phyloP scores from a whole-genome alignment of 495 filamentous ascomycete species.

The Penicillium herquei region DNA sequence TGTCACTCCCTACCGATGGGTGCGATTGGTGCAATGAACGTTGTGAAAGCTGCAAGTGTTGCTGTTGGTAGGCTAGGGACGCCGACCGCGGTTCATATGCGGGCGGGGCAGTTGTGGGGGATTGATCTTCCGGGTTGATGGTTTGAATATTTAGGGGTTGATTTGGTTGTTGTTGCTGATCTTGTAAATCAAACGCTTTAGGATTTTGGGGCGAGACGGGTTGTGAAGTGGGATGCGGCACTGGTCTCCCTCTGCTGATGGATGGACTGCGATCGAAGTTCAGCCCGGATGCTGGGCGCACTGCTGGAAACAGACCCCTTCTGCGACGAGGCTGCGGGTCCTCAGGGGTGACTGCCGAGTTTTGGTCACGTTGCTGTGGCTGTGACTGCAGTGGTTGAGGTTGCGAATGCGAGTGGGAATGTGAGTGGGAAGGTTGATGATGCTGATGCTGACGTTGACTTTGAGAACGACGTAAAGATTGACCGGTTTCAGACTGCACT shows the following conservation, averaged over 20 bases:
- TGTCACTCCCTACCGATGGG: slow-evolving; percentile 2
- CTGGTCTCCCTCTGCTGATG: slow-evolving; percentile 18
- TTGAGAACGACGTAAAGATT: slow-evolving; percentile 26
- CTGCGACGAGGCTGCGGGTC: slow-evolving; percentile 19
- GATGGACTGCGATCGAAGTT: slow-evolving; percentile 24
- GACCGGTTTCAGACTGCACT: slow-evolving; percentile 15
- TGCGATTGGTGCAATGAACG: slow-evolving; percentile 11
- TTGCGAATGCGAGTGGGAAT: not conserved
- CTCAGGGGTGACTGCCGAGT: slow-evolving; percentile 12
- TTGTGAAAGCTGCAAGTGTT: slow-evolving; percentile 9
- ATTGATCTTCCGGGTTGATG: slow-evolving; percentile 12
- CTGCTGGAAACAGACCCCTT: slow-evolving; percentile 12
- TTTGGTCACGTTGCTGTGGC: slow-evolving; percentile 26
- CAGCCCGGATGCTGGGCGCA: slow-evolving; percentile 17
- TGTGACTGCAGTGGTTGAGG: slow-evolving; percentile 1
- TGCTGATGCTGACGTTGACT: slow-evolving; percentile 27
- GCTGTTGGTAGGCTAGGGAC: slow-evolving; percentile 20
- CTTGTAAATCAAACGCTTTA: slow-evolving; percentile 6
- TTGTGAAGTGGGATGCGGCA: slow-evolving; percentile 23
- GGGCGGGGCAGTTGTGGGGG: slow-evolving; percentile 3
- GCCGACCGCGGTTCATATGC: slow-evolving; percentile 15
- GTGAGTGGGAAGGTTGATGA: slow-evolving; percentile 7
- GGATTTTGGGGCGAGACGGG: slow-evolving; percentile 22
- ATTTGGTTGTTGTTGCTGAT: slow-evolving; percentile 18
- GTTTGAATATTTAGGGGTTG: slow-evolving; percentile 11